Conservation (phyloP, 306 rosid species). For the Abrus pulchellus region DNA sequence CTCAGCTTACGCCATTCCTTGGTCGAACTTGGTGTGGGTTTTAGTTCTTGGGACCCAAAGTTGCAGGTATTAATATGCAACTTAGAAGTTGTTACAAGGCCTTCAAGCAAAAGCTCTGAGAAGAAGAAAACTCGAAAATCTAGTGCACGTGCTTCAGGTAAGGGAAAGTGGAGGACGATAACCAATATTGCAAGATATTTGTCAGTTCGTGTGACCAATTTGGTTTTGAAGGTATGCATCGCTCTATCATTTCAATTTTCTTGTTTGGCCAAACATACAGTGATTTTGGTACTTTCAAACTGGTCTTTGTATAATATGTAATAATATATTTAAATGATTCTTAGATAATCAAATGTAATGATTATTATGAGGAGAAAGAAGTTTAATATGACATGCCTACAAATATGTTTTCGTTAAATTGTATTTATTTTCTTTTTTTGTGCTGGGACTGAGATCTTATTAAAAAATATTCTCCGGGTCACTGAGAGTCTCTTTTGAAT, state of each 20-base stretch:
- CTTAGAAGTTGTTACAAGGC: constrained; percentile 75
- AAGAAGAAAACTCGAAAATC: constrained; percentile 70
- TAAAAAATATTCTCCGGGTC: constrained; percentile 37
- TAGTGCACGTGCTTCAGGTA: constrained; percentile 58
- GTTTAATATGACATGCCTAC: constrained; percentile 1
- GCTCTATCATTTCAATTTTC: constrained; percentile 27
- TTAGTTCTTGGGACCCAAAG: constrained; percentile 77
- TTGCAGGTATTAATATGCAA: constrained; percentile 78
- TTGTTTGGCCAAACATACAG: constrained; percentile 7
- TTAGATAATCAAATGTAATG: constrained; percentile 12
- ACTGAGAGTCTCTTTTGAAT: constrained; percentile 50
- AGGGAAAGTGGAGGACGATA: constrained; percentile 81
- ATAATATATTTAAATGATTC: constrained; percentile 21
- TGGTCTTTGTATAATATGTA: background rate
- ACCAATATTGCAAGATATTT: constrained; percentile 81
- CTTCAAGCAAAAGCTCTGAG: constrained; percentile 63
- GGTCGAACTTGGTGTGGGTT: constrained; percentile 65
- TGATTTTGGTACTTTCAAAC: constrained; percentile 4
- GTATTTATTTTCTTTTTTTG: constrained; percentile 30
- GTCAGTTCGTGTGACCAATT: constrained; percentile 75
- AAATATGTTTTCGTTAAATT: background rate
- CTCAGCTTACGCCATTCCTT: constrained; percentile 74
- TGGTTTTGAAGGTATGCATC: constrained; percentile 76
- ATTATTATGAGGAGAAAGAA: constrained; percentile 17
- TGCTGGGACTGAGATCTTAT: constrained; percentile 18